Conservation (phyloP, 768 basidiomycete species). For the Agrocybe pediades region DNA sequence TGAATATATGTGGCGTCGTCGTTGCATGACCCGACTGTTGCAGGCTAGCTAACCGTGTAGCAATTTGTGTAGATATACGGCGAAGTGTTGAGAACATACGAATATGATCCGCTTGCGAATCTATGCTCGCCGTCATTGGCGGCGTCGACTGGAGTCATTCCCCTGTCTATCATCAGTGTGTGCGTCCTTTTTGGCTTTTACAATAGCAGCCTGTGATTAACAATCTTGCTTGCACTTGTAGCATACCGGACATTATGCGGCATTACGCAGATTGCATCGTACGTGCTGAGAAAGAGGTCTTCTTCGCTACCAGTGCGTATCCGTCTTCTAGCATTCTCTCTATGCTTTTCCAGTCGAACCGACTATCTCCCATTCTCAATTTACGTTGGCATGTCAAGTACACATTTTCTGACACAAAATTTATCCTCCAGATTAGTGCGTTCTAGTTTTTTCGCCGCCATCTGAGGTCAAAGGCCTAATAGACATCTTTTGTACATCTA, state of each 20-base stretch:
- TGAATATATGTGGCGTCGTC: too few species aligned
- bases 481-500: too few species aligned
- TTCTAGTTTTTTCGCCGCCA: too few species aligned
- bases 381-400: not conserved
- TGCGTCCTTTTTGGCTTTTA: not conserved
- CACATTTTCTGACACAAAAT: too few species aligned
- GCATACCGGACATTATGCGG: conserved; percentile 11
- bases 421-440: too few species aligned
- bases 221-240: not conserved
- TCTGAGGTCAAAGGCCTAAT: too few species aligned
- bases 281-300: conserved; percentile 13
- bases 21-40: too few species aligned
- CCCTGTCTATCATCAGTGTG: conserved; percentile 12
- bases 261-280: conserved; percentile 14
- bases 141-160: conserved; percentile 9
- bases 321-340: too few species aligned
- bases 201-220: not conserved
- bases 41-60: too few species aligned
- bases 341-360: not conserved
- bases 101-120: conserved; percentile 6
- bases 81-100: conserved; percentile 9
- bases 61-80: conserved; percentile 6
- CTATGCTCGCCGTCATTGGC: conserved; percentile 7
- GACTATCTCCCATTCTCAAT: not conserved
- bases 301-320: conserved; percentile 12